Base-by-base conservation (phyloP, 768 basidiomycete species). In the Amanita molliuscula region DNA sequence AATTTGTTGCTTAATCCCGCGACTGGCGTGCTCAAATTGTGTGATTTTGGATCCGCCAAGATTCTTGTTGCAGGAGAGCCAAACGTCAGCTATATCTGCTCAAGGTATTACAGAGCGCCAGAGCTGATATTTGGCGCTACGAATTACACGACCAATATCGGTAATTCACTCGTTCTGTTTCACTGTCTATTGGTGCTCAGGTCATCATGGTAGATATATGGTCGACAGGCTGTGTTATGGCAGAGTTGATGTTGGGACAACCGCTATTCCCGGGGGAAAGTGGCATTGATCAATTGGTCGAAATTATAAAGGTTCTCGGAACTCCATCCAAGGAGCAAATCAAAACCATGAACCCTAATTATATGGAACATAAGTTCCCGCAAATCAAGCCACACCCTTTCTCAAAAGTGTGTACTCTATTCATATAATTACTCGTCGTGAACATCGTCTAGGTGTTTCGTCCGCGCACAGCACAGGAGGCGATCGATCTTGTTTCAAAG, bases 271-370 rank as follows among this genome's bases (percentile, higher is more conserved):
- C 96, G 3, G 96, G 96, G 53, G 96, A 99, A 72, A 90, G 88
- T 62, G 94, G 95, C 20, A 99, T 99, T 61, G 96, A 99, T 70
- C 96, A 99, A 71, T 67, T 99, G 61, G 96, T 99, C 51, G 96
- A 99, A 71, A 99, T 99, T 59, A 99, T 99, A 83, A 99, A 99
- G 68, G 93, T 99, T 38, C 81, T 99, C 48, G 96, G 96, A 13
- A 99, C 96, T 18, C 96, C 96, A 2, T 94, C 96, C 52, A 76
- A 95, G 58, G 96, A 98, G 64, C 96, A 99, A 68, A 99, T 99
- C 79, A 98, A 99, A 83, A 98, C 96, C 58, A 99, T 99, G 96
- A 99, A 99, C 69, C 96, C 96, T 49, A 99, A 99, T 73, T 99
- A 99, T 71, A 98, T 98, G 96, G 96, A 99, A 65, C 96, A 99